Percentiles rank a stretch among this genome's conserved stretches.
phyloP scores from a whole-genome alignment of 306 rosid species.

The Prunus kanzakura region DNA sequence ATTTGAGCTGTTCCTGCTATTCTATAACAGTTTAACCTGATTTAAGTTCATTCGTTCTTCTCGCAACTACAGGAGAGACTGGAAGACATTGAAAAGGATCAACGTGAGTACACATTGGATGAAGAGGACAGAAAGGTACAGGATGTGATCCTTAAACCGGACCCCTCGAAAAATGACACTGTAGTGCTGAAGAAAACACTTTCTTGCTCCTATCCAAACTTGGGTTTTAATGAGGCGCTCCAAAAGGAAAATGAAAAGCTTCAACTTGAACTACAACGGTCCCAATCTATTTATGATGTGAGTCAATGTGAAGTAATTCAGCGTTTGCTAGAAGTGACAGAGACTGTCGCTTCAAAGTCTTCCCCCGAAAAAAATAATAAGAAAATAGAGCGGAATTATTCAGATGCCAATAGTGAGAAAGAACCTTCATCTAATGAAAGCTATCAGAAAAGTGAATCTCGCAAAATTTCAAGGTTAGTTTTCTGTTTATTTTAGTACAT shows the following conservation, averaged over 20 bases:
- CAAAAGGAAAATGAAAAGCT: constrained; percentile 91
- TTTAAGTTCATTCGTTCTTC: constrained; percentile 17
- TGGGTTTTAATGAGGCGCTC: constrained; percentile 76
- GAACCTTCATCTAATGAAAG: constrained; percentile 57
- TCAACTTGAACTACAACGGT: constrained; percentile 79
- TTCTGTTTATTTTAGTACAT: constrained; percentile 12
- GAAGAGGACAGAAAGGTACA: constrained; percentile 87
- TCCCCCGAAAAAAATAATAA: constrained; percentile 52
- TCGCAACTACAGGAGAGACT: constrained; percentile 73
- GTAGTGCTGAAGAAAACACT: constrained; percentile 85
- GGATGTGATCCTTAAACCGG: constrained; percentile 83
- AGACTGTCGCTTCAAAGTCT: constrained; percentile 58
- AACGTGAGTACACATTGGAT: constrained; percentile 92
- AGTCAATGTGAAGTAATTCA: constrained; percentile 92
- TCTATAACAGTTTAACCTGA: constrained; percentile 12
- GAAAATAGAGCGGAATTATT: constrained; percentile 50
- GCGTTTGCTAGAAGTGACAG: constrained; percentile 83
- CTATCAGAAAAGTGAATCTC: constrained; percentile 41
- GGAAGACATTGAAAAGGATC: constrained; percentile 85
- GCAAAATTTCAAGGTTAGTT: constrained; percentile 51
- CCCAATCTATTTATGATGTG: constrained; percentile 78
- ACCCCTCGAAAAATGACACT: constrained; percentile 64
- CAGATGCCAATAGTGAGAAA: constrained; percentile 47
- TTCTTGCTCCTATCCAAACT: constrained; percentile 88
- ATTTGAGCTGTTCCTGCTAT: constrained; percentile 7